Evolutionary conservation across 1,139 yeast genomes (phyloP), one percentile per base, ranked within the genome.

Genomic region (Groenewaldozyma sp.): DNA sequence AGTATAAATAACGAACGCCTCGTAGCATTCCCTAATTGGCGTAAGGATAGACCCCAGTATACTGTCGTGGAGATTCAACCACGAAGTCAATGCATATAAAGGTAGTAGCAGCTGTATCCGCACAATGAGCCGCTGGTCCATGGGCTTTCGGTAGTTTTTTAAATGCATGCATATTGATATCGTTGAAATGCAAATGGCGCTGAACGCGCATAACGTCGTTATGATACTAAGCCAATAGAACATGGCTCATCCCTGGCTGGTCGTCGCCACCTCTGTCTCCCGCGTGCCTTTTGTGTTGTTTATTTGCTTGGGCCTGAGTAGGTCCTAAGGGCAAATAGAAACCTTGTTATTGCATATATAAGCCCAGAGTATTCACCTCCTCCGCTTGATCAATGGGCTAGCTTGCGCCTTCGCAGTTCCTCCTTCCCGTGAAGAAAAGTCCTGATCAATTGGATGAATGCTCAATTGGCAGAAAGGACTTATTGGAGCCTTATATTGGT

Each of bases 1-100:
- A 2, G 96, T 87, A 59, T 91, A 93, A 33, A 91, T 83, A 34
- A 88, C 96, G 62, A 93, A 84, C 0, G 97, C 95, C 60, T 93
- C 99, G 59, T 91, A 91, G 1, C 88, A 76, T 55, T 91, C 98
- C 40, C 94, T 68, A 1, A 82, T 52, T 0, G 96, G 95, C 47
- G 81, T 94, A 9, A 88, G 53, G 19, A 80, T 55, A 37, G 64
- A 63, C 26, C 74, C 70, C 18, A 68, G 59, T 9, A 59, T 46
- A 39, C 70, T 70, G 46, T 73, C 63, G 35, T 71, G 56, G 39
- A 82, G 58, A 68, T 74, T 64, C 58, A 76, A 64, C 68, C 81
- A 74, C 47, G 70, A 82, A 33, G 75, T 62, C 1, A 71, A 44
- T 4, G 79, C 70, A 51, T 70, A 76, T 14, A 76, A 51, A 0